These are phyloP conservation scores for Candida qinlingensis DNA, from an alignment of 805 yeast species.

Conservation along the genomic window DNA sequence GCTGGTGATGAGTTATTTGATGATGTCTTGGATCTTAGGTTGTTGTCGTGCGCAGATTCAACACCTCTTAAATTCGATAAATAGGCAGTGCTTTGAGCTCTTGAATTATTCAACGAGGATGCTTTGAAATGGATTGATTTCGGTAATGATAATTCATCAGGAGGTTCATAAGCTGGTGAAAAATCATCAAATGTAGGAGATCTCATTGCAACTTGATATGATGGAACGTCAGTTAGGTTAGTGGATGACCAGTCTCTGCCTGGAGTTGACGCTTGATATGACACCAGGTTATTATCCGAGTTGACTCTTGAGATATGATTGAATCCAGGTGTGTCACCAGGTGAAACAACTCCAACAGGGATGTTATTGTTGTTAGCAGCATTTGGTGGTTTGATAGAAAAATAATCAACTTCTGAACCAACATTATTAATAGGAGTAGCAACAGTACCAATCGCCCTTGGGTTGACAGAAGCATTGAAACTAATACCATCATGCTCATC, in stretches of 20 bases:
- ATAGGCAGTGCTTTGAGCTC: slow-evolving; percentile 23
- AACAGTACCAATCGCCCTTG: slow-evolving; percentile 16
- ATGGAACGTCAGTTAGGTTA: slow-evolving; percentile 68
- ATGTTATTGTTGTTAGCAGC: neutral
- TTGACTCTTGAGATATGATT: slow-evolving; percentile 56
- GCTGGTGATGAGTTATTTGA: slow-evolving; percentile 19
- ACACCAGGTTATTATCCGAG: slow-evolving; percentile 34
- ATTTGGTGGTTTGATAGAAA: slow-evolving; percentile 18
- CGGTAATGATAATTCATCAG: slow-evolving; percentile 22
- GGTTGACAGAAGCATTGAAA: slow-evolving; percentile 6
- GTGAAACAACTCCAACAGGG: slow-evolving; percentile 24
- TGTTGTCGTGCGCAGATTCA: slow-evolving; percentile 3
- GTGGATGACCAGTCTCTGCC: slow-evolving; percentile 36
- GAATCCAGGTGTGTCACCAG: slow-evolving; percentile 50
- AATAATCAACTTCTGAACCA: slow-evolving; percentile 29
- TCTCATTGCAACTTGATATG: slow-evolving; percentile 75
- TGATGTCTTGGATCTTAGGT: slow-evolving; percentile 6
- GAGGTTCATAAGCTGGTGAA: slow-evolving; percentile 60
- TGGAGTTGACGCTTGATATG: neutral
- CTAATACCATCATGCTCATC: slow-evolving; percentile 19
- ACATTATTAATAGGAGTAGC: slow-evolving; percentile 23
- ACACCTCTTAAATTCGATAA: slow-evolving; percentile 19
- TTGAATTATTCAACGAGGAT: slow-evolving; percentile 22
- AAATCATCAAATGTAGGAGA: slow-evolving; percentile 45
- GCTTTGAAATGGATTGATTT: slow-evolving; percentile 24